Evolutionary conservation across 345 rosid species (phyloP), one percentile per base, ranked within the genome.

Genomic region (Gossypium thurberi): DNA sequence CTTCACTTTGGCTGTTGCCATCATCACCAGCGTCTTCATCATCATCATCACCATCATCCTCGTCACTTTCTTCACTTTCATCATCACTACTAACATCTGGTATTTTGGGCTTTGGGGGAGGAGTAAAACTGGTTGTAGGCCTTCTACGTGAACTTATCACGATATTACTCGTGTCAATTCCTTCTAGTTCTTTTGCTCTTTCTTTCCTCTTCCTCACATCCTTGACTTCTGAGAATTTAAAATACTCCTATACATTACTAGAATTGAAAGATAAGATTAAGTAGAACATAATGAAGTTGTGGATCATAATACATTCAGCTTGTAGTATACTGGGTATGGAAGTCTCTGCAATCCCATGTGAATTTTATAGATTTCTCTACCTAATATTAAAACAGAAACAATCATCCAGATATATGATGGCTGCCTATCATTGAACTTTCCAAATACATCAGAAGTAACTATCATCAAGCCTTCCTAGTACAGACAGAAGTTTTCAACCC

Each of bases 181-280:
- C 98, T 78, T 92, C 98, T 4, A 94, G 97, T 84, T 94, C 98
- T 77, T 80, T 87, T 51, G 86, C 87, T 80, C 88, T 89, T 74
- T 84, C 84, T 82, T 89, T 94, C 73, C 57, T 81, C 81, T 75
- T 94, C 74, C 78, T 89, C 1, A 90, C 93, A 60, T 88, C 97
- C 86, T 94, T 94, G 75, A 92, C 92, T 70, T 92, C 97, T 94
- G 87, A 60, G 40, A 62, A 64, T 47, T 64, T 50, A 76, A 72
- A 74, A 21, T 10, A 51, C 5, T 50, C 47, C 47, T 3, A 28
- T 17, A 15, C 2, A 26, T 69, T 65, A 65, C 23, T 20, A 43
- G 9, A 65, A 65, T 2, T 4, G 37, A 55, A 44, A 42, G 50
- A 40, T n/a, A 51, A 18, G 21, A 43, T 18, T n/a, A 59, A 61